Base-by-base conservation (phyloP, 2,329 filamentous ascomycete genomes). In the Ramichloridium luteum region DNA sequence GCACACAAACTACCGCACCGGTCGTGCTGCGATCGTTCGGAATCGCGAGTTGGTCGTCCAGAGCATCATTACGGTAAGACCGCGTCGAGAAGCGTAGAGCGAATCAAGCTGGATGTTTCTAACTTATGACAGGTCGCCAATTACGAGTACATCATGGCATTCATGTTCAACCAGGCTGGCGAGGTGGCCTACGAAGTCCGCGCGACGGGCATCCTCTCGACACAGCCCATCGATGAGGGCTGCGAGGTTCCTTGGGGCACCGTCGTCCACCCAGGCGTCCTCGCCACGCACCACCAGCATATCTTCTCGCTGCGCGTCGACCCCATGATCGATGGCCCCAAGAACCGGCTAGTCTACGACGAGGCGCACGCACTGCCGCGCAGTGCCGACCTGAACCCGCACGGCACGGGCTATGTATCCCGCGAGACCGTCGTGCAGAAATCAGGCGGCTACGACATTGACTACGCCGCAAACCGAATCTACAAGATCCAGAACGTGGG, bases 131-230 rank as follows among this genome's bases (percentile, higher is more conserved):
- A 25, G 28, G 72, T 80, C 4, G 66, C 73, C 8, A 81, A 81
- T 56, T 81, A 80, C 54, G 77, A 80, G 48, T 81, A 81, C 49
- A 78, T 81, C 44, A 64, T 81, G 22, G 74, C 75, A 3, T 81
- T 76, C 55, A 70, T 75, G 31, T 79, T 81, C 59, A 77, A 79
- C 51, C 77, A 80, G 50, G 75, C 75, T 2, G 77, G 72, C 34
- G 74, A 77, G 45, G 49, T 80, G 28, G 64, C 65, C 41, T 76
- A 80, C 46, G 77, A 81, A 50, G 71, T 78, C 26, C 70, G 74
- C 20, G 76, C 76, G 11, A 80, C 76, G 1, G 76, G 76, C 4
- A 77, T 80, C 36, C 59, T 80, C 12, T 75, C 69, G 33, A 78
- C 75, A 0, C 70, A 77, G 34, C 75, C 74, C 3, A 74, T 80